Evolutionary conservation across 2,329 filamentous ascomycete species (phyloP), one percentile per base, ranked within the genome.

Genomic region (Epichloe gansuensis): DNA sequence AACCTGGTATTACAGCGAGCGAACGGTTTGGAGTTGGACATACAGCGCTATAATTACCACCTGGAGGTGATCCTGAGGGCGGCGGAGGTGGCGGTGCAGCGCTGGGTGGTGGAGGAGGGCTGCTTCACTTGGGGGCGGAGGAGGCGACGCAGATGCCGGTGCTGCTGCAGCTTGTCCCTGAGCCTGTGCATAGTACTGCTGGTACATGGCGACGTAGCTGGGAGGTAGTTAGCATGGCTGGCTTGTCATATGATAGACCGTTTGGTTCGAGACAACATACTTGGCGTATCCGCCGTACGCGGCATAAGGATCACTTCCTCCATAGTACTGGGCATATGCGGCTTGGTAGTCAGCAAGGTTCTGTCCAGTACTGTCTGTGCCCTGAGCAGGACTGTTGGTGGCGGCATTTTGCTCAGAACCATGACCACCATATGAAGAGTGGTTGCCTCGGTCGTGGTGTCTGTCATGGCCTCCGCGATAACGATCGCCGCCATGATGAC

Each of bases 241-340:
- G 8, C 46, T 37, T 8, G n/a, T 46, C 39, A 8, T 39, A 34
- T 13, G 21, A 48, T 6, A 7, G n/a, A 11, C 42, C 50, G 12
- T 25, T 25, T 13, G 12, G 28, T 17, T 31, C 12, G 17, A 21
- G 43, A 7, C 6, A 35, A 60, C 74, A 64, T 77, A 88, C 72
- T 85, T 86, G 60, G 84, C 80, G 68, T 93, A 96, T 52, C 91
- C 91, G 56, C 91, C 91, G 61, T 93, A 96, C 8, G 87, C 83
- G 43, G 89, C 89, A 66, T 96, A 96, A 0, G 91, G 91, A 63
- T 96, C 89, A 57, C 79, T 74, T 52, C 75, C 75, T 57, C 76
- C 77, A 56, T 91, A 91, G 67, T 94, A 93, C 65, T 90, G 85
- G 3, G 87, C 85, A 66, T 94, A 94, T 63, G 91, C 86, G 17